Conservation (phyloP, 2,329 filamentous ascomycete species). For the Trichoderma atroviride region DNA sequence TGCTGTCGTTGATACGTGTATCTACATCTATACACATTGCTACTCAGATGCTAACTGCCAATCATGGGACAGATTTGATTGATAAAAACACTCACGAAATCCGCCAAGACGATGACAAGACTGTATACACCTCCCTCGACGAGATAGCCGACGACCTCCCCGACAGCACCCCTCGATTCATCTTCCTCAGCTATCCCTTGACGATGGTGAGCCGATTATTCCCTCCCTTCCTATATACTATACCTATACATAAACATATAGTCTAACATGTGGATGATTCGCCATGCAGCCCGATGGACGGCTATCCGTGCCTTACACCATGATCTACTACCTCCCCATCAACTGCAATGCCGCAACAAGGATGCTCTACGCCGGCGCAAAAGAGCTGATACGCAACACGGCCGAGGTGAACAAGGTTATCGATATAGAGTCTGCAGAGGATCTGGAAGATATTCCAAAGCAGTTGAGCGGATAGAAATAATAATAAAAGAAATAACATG, state of each 20-base stretch:
- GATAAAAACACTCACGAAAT: slow-evolving; percentile 91
- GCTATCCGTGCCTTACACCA: slow-evolving; percentile 86
- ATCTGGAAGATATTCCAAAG: slow-evolving; percentile 78
- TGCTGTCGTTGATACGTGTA: not conserved
- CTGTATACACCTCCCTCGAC: slow-evolving; percentile 77
- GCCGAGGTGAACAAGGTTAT: slow-evolving; percentile 87
- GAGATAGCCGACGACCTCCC: slow-evolving; percentile 87
- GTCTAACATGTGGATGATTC: not conserved
- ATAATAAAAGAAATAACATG: not conserved
- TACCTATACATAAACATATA: not conserved
- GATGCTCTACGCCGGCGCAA: slow-evolving; percentile 95
- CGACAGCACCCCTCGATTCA: slow-evolving; percentile 85
- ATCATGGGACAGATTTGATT: slow-evolving; percentile 69
- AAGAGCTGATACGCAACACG: slow-evolving; percentile 92
- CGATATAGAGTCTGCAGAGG: slow-evolving; percentile 79
- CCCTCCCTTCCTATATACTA: not conserved
- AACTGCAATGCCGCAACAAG: slow-evolving; percentile 85
- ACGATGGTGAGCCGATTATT: slow-evolving; percentile 65
- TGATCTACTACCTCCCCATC: slow-evolving; percentile 91
- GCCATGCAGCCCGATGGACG: slow-evolving; percentile 73
- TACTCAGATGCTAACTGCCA: not conserved
- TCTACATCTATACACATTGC: not conserved
- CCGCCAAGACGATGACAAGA: slow-evolving; percentile 74
- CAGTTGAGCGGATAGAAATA: slow-evolving; percentile 50
- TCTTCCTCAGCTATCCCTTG: slow-evolving; percentile 88